These are phyloP conservation scores for Suhomyces faveliae DNA, from an alignment of 805 yeast genomes.

Conservation along the genomic window DNA sequence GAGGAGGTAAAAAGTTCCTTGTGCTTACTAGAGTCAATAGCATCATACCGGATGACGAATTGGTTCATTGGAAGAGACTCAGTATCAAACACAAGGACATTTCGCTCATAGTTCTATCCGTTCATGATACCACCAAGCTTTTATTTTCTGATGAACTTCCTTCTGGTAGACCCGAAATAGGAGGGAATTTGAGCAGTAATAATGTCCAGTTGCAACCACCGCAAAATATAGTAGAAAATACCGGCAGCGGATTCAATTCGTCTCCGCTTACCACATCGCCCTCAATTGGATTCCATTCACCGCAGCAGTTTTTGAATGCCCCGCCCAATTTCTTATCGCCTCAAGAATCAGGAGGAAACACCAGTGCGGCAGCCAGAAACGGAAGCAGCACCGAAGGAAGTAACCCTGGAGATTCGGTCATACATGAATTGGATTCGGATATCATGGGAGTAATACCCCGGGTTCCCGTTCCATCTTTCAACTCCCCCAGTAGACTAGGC, in stretches of 20 bases:
- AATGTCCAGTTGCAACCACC: background rate
- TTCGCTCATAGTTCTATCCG: constrained; percentile 68
- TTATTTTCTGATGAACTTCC: constrained; percentile 15
- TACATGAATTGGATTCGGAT: constrained; percentile 52
- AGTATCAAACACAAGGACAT: constrained; percentile 57
- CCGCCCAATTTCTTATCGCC: constrained; percentile 36
- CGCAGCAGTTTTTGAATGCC: constrained; percentile 35
- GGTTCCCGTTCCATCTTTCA: constrained; percentile 62
- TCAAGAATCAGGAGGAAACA: constrained; percentile 14
- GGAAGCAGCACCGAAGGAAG: background rate
- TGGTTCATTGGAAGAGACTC: constrained; percentile 73
- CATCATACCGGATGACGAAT: constrained; percentile 77
- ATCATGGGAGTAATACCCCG: constrained; percentile 59
- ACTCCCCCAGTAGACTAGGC: constrained; percentile 68
- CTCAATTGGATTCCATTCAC: constrained; percentile 33
- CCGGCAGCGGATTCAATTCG: constrained; percentile 2
- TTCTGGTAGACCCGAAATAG: background rate
- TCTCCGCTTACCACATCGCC: constrained; percentile 31
- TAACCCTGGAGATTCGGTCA: constrained; percentile 9
- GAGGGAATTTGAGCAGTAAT: background rate
- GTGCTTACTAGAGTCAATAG: constrained; percentile 70
- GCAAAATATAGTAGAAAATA: background rate
- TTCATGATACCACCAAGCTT: constrained; percentile 55
- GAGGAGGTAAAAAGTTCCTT: constrained; percentile 57
- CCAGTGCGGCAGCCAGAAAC: background rate